Percentiles rank a stretch among this genome's conserved stretches.
These are phyloP conservation scores for Aristolochia californica DNA, from an alignment of 164 flowering plant species.

Conservation along the genomic window DNA sequence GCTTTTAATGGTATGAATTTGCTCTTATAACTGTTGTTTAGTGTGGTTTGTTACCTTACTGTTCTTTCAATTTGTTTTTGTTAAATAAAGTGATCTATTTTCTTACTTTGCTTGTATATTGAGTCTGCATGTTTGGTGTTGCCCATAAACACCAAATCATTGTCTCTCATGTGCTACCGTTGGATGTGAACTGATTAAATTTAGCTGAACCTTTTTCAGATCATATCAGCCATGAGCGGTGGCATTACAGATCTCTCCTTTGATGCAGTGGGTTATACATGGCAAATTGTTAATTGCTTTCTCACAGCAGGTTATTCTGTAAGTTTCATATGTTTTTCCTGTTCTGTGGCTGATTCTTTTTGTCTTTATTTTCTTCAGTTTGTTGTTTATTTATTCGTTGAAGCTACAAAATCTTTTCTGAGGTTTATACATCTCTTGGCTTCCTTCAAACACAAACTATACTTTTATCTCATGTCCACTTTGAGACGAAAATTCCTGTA, in stretches of 20 bases:
- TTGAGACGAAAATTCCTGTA: no score
- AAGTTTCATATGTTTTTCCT: constrained; percentile 12
- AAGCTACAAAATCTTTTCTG: neutral
- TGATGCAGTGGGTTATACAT: constrained; percentile 50
- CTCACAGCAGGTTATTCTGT: constrained; percentile 83
- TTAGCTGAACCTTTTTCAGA: constrained; percentile 26
- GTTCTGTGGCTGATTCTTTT: neutral
- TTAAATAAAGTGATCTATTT: neutral
- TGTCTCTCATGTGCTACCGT: neutral
- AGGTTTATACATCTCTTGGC: no score
- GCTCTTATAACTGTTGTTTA: neutral
- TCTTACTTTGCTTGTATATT: neutral
- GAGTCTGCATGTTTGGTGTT: neutral
- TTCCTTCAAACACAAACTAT: no score
- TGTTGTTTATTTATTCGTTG: neutral
- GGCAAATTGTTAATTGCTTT: constrained; percentile 66
- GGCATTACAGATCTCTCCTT: constrained; percentile 77
- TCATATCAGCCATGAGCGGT: constrained; percentile 63
- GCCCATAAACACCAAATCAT: neutral
- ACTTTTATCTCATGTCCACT: no score
- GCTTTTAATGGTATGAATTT: constrained; percentile 54
- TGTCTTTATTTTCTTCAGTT: neutral
- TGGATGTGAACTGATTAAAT: neutral
- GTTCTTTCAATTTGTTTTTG: neutral
- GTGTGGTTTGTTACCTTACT: no score